A percentile compares a stretch with the other conserved stretches of the same genome.
Conservation (phyloP, 2,329 filamentous ascomycete species). For the Fusarium sp. region DNA sequence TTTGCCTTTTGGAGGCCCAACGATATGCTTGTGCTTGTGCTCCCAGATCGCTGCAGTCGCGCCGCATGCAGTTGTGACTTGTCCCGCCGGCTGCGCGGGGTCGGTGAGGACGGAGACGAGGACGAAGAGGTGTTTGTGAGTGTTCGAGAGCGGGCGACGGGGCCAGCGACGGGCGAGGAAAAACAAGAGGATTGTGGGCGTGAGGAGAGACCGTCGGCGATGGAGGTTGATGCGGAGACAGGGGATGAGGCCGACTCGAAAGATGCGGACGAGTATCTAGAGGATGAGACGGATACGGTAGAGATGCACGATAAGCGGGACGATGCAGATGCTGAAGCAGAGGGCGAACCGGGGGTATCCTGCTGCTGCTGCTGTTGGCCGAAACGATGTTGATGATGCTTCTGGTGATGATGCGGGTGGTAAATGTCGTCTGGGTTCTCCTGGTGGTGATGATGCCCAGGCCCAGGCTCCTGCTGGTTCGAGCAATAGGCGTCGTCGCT, state of each 20-base stretch:
- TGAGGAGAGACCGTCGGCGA: slow-evolving; percentile 30
- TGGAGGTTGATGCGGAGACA: slow-evolving; percentile 29
- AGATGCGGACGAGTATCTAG: slow-evolving; percentile 38
- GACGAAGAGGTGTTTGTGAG: slow-evolving; percentile 39
- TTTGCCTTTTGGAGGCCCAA: slow-evolving; percentile 38
- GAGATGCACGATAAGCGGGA: slow-evolving; percentile 45
- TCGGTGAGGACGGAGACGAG: slow-evolving; percentile 46
- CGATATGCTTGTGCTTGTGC: slow-evolving; percentile 47
- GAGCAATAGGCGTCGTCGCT: slow-evolving; percentile 23
- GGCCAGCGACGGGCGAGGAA: slow-evolving; percentile 32
- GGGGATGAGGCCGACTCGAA: slow-evolving; percentile 40
- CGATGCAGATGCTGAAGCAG: slow-evolving; percentile 38
- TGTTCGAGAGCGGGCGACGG: slow-evolving; percentile 36
- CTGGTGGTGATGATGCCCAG: slow-evolving; percentile 4
- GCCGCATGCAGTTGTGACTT: slow-evolving; percentile 64
- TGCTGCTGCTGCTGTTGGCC: slow-evolving; percentile 25
- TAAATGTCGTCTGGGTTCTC: slow-evolving; percentile 20
- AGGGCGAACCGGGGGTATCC: slow-evolving; percentile 41
- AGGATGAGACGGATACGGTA: slow-evolving; percentile 37
- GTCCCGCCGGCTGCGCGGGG: slow-evolving; percentile 57
- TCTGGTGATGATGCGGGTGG: slow-evolving; percentile 29
- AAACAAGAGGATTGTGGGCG: slow-evolving; percentile 14
- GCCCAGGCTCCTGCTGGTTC: slow-evolving; percentile 9
- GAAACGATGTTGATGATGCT: slow-evolving; percentile 46
- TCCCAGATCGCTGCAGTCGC: slow-evolving; percentile 60